Base-by-base conservation (phyloP, 257 asterid genomes). In the Catharanthus roseus region DNA sequence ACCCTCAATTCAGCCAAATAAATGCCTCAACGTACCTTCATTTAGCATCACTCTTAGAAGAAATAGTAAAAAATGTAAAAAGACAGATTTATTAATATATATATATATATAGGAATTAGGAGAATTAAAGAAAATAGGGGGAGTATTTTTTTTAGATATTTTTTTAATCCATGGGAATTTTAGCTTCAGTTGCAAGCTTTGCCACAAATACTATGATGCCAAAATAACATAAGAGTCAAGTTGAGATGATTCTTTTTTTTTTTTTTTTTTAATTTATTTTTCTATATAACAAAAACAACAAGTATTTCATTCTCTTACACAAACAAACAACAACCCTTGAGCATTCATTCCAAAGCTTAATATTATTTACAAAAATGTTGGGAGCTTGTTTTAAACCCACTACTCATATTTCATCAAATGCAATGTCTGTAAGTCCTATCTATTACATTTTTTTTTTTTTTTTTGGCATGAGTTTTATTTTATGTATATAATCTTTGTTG, bases 311-410 rank as follows among this genome's bases (percentile, higher is more conserved):
- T 68, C 28, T 51, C 24, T 7, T 51, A 8, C 39, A 1, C 24
- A 29, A 67, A 28, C n/a, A n/a, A n/a, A n/a, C n/a, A 10, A 42
- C 11, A 6, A 9, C 9, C 28, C 28, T 49, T 28, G 47, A 29
- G 21, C 72, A n/a, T n/a, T n/a, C n/a, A n/a, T n/a, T n/a, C n/a
- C n/a, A n/a, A n/a, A n/a, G n/a, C n/a, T n/a, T n/a, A n/a, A n/a
- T n/a, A n/a, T n/a, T n/a, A n/a, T 29, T 10, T 19, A 34, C 61
- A 29, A 41, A 31, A 64, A 85, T 83, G 90, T 57, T 83, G 21
- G 77, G 85, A 69, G 75, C 78, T 26, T 83, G 90, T 69, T 83
- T 86, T 82, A 83, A 75, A 77, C 77, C 61, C 53, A 42, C 76
- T 34, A 69, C 6, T 31, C 28, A 38, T 49, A 28, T 61, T 23